A percentile compares a stretch with the other conserved stretches of the same genome.
Conservation (phyloP, 805 yeast genomes). For the Dipodascus albidus region DNA sequence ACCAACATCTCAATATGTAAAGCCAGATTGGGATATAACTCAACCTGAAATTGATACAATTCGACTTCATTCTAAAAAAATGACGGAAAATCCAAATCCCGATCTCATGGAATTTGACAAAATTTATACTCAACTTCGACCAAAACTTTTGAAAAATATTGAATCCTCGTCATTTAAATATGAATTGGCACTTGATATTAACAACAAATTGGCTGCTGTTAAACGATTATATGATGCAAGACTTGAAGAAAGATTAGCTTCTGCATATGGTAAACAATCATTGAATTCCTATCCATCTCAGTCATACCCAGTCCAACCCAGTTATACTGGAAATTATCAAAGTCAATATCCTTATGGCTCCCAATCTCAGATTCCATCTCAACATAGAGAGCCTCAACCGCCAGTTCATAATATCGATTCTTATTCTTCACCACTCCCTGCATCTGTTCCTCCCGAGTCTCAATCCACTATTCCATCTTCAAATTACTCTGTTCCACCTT, state of each 20-base stretch:
- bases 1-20: slow-evolving; percentile 20
- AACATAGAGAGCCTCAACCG: too few species aligned
- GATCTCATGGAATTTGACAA: slow-evolving; percentile 43
- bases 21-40: slow-evolving; percentile 29
- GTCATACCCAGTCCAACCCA: slow-evolving; percentile 3
- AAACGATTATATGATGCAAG: slow-evolving; percentile 65
- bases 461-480: too few species aligned
- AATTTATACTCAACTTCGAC: slow-evolving; percentile 48
- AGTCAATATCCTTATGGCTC: not conserved
- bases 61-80: slow-evolving; percentile 54
- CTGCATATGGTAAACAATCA: slow-evolving; percentile 21
- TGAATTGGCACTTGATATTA: slow-evolving; percentile 58
- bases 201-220: slow-evolving; percentile 66
- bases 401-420: not conserved
- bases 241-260: slow-evolving; percentile 44
- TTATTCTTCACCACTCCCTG: too few species aligned
- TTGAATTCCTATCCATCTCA: not conserved
- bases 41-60: slow-evolving; percentile 60
- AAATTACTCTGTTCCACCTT: too few species aligned
- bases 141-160: slow-evolving; percentile 54
- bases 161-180: slow-evolving; percentile 48
- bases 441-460: not conserved
- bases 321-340: not conserved
- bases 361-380: not conserved
- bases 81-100: slow-evolving; percentile 39